Evolutionary conservation across 805 yeast species (phyloP).

Genomic region (Ogataea neopini): DNA sequence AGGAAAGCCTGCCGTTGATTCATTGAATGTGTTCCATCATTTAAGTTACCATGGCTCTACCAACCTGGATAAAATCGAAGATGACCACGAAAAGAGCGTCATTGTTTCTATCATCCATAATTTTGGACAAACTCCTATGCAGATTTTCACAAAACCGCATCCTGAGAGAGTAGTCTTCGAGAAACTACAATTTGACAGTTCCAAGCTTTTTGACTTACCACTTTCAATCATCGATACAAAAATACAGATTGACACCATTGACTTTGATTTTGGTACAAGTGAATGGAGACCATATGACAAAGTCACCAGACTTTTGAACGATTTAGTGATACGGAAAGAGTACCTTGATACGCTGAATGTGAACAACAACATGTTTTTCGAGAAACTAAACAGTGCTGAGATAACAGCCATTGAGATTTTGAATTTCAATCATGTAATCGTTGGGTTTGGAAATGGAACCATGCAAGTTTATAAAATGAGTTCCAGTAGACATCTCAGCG

Average conservation of each 20-base stretch:
- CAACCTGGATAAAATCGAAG: slow-evolving; percentile 69
- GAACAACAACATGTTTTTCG: slow-evolving; percentile 42
- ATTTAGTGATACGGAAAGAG: slow-evolving; percentile 12
- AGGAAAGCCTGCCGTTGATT: slow-evolving; percentile 65
- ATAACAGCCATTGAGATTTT: slow-evolving; percentile 44
- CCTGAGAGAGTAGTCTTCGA: slow-evolving; percentile 46
- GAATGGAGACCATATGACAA: slow-evolving; percentile 52
- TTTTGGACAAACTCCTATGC: slow-evolving; percentile 88
- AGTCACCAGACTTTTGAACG: slow-evolving; percentile 1
- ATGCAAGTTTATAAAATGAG: slow-evolving; percentile 43
- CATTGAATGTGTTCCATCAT: slow-evolving; percentile 80
- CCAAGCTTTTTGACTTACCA: slow-evolving; percentile 38
- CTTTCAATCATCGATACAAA: slow-evolving; percentile 45
- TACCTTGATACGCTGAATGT: slow-evolving; percentile 29
- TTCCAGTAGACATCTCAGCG: slow-evolving; percentile 24
- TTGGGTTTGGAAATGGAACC: slow-evolving; percentile 59
- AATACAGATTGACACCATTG: slow-evolving; percentile 42
- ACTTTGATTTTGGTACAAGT: slow-evolving; percentile 41
- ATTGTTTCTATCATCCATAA: slow-evolving; percentile 84
- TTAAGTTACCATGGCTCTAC: slow-evolving; percentile 84
- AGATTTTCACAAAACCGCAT: slow-evolving; percentile 70
- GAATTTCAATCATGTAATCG: slow-evolving; percentile 43
- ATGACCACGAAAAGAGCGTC: slow-evolving; percentile 72
- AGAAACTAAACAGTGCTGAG: slow-evolving; percentile 41
- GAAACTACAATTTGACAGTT: slow-evolving; percentile 37